A percentile compares a stretch with the other conserved stretches of the same genome.
These are phyloP conservation scores for Fusarium tanahbumbuense DNA, from an alignment of 2,329 filamentous ascomycete genomes.

Conservation along the genomic window DNA sequence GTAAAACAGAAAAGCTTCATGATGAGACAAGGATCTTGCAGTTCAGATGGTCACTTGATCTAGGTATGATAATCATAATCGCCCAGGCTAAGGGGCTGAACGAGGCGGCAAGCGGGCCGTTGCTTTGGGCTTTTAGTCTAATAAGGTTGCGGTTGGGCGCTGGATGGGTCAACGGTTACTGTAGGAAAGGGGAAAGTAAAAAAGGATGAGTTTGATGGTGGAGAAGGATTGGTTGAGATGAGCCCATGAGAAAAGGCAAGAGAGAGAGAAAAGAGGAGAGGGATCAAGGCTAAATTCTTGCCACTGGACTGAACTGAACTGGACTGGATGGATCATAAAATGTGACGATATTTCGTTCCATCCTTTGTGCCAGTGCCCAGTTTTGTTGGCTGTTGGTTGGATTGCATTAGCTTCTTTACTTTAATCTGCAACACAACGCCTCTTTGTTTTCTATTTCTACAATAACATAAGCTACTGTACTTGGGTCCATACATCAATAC, in stretches of 20 bases:
- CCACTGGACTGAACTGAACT: conserved; percentile 14
- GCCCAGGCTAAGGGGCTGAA: conserved; percentile 12
- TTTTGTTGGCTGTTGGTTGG: conserved; percentile 28
- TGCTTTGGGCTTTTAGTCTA: conserved; percentile 7
- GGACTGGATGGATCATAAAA: conserved; percentile 5
- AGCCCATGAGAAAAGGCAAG: conserved; percentile 9
- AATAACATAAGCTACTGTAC: background rate
- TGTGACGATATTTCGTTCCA: conserved; percentile 23
- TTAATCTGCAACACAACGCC: background rate
- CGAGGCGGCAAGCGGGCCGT: conserved; percentile 18
- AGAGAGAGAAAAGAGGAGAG: conserved; percentile 17
- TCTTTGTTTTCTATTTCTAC: background rate
- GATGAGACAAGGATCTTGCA: conserved; percentile 25
- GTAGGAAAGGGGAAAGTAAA: conserved; percentile 14
- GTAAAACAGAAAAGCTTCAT: conserved; percentile 15
- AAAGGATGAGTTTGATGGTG: conserved; percentile 12
- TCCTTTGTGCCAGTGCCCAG: conserved; percentile 25
- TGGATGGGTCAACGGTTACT: background rate
- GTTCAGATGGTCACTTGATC: conserved; percentile 36
- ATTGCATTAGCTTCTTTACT: background rate
- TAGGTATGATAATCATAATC: conserved; percentile 5
- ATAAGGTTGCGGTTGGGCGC: conserved; percentile 8
- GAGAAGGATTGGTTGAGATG: conserved; percentile 32
- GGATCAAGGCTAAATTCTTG: conserved; percentile 41
- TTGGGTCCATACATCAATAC: background rate